A percentile compares a stretch with the other conserved stretches of the same genome.
phyloP scores from a whole-genome alignment of 371 early-diverging fungal genomes.

The Scutellospora calospora region DNA sequence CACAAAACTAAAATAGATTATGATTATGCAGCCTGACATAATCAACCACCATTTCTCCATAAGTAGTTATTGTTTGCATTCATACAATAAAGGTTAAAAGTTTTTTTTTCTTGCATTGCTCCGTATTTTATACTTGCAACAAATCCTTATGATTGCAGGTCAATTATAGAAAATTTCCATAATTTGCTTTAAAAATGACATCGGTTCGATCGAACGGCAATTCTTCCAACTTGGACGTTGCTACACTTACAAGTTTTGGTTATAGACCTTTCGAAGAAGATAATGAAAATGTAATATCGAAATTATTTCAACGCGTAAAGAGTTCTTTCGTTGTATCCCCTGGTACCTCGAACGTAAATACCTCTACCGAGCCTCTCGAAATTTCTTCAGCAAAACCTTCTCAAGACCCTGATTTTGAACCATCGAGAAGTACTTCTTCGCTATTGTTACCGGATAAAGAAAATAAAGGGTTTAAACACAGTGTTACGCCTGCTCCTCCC shows the following conservation, averaged over 20 bases:
- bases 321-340: slow-evolving; percentile 52
- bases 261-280: slow-evolving; percentile 55
- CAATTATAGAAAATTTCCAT: background rate
- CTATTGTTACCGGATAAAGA: slow-evolving; percentile 52
- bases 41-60: too few relatives aligned
- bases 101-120: too few relatives aligned
- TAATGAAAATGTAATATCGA: slow-evolving; percentile 66
- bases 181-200: background rate
- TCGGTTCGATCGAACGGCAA: background rate
- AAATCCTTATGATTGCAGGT: background rate
- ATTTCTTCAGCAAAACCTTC: slow-evolving; percentile 9
- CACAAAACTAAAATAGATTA: too few relatives aligned
- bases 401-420: background rate
- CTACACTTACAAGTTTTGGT: slow-evolving; percentile 60
- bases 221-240: slow-evolving; percentile 49
- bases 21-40: too few relatives aligned
- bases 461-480: slow-evolving; percentile 49
- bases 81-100: too few relatives aligned
- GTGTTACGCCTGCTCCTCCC: slow-evolving; percentile 51
- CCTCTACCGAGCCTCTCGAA: slow-evolving; percentile 7
- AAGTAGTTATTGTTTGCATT: too few relatives aligned
- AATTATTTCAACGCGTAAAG: slow-evolving; percentile 66
- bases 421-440: slow-evolving; percentile 48
- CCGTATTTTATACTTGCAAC: too few relatives aligned
- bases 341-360: background rate